Conservation (phyloP, 1,139 yeast genomes). For the Yamadazyma triangularis region DNA sequence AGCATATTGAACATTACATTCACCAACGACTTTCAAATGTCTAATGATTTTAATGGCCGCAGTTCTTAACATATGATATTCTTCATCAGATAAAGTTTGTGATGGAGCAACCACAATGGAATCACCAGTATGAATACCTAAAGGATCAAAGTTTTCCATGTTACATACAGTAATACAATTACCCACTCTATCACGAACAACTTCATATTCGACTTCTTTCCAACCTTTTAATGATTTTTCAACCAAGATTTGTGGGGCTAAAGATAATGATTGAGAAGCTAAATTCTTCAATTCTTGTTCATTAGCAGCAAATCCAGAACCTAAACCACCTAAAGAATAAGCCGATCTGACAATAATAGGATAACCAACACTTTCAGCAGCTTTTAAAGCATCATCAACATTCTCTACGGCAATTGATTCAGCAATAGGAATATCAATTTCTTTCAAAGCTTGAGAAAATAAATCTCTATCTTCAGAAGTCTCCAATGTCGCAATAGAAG, state of each 20-base stretch:
- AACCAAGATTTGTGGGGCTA: slow-evolving; percentile 92
- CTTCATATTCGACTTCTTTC: slow-evolving; percentile 99
- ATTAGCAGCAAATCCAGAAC: slow-evolving; percentile 93
- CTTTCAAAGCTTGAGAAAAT: slow-evolving; percentile 90
- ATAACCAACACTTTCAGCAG: slow-evolving; percentile 84
- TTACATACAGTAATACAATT: slow-evolving; percentile 98
- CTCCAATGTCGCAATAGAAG: slow-evolving; percentile 91
- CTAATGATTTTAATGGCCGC: slow-evolving; percentile 97
- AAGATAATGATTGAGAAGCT: slow-evolving; percentile 81
- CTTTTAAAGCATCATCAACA: slow-evolving; percentile 85
- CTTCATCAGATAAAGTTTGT: slow-evolving; percentile 94
- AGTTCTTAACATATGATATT: slow-evolving; percentile 94
- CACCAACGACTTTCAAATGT: slow-evolving; percentile 98
- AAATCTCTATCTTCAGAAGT: slow-evolving; percentile 97
- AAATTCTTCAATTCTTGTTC: slow-evolving; percentile 78
- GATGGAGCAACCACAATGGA: slow-evolving; percentile 99
- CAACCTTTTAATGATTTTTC: slow-evolving; percentile 97
- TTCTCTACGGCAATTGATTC: slow-evolving; percentile 93
- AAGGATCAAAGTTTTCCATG: slow-evolving; percentile 98
- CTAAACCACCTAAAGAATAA: slow-evolving; percentile 95
- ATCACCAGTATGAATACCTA: slow-evolving; percentile 98
- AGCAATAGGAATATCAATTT: slow-evolving; percentile 92
- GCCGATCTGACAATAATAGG: slow-evolving; percentile 98
- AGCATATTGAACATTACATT: slow-evolving; percentile 97
- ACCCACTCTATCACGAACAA: slow-evolving; percentile 92